Evolutionary conservation across 1,284 basidiomycete genomes (phyloP), one percentile per base, ranked within the genome.

Genomic region (Stereum hirsutum): DNA sequence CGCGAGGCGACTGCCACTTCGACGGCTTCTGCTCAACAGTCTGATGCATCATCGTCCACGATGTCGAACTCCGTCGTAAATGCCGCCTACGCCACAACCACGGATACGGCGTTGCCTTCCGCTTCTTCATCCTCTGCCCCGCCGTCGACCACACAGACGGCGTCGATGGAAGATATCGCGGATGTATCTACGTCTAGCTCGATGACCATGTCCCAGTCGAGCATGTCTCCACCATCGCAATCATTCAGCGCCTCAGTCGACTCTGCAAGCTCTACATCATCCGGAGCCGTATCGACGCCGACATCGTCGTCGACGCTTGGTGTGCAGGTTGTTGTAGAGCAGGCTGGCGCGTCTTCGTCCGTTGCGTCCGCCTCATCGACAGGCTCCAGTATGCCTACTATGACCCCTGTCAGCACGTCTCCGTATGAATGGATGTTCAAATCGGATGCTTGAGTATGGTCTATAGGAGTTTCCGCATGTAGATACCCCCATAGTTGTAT

Each of bases 371-470:
- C 15, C 19, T 15, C 43, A 20, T 34, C 21, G 21, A 19, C 23
- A n/a, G 39, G 24, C 8, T 43, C 49, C 10, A n/a, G n/a, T n/a
- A n/a, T n/a, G n/a, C n/a, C n/a, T n/a, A 35, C 33, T 17, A 60
- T 62, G 58, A 67, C 64, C 7, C 58, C 65, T 8, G 54, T 62
- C 25, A 63, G 54, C 49, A 66, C 63, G 14, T 61, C 53, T 40
- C 66, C 64, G 2, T 69, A 70, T 49, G 56, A 59, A 50, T 70
- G 64, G 66, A 61, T 57, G 57, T 70, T 70, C 57, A 58, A 49
- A 47, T 45, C 37, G 4, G 50, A 53, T 39, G 26, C 26, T 19
- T 30, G 39, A 30, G 27, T 7, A 6, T 20, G 23, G 23, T 38
- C 23, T 8, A 14, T 8, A n/a, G n/a, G n/a, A n/a, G n/a, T n/a